Evolutionary conservation across 352 stramenopile genomes (phyloP).

Genomic region (Phytophthora pistaciae): DNA sequence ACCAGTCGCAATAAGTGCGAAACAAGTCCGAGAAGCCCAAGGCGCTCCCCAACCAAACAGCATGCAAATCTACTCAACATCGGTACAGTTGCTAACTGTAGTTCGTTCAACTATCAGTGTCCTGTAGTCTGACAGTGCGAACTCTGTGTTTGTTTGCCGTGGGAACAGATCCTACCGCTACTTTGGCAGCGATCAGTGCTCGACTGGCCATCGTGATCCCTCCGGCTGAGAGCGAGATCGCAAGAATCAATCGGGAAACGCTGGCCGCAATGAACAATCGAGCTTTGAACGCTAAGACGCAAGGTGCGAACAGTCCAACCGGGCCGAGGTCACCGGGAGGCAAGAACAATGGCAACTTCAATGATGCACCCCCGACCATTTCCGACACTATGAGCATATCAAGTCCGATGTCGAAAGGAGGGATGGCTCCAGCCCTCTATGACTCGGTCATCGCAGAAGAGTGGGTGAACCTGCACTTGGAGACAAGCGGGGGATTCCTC

Average conservation of each 20-base stretch:
- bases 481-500: conserved; percentile 59
- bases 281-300: conserved; percentile 30
- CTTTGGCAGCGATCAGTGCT: conserved; percentile 72
- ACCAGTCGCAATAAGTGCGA: conserved; percentile 11
- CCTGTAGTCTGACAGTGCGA: background rate
- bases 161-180: conserved; percentile 42
- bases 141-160: background rate
- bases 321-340: conserved; percentile 7
- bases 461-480: conserved; percentile 84
- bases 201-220: conserved; percentile 56
- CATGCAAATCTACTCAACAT: conserved; percentile 50
- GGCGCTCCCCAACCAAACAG: conserved; percentile 36
- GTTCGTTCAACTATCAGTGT: background rate
- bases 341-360: background rate
- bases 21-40: conserved; percentile 25
- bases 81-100: conserved; percentile 21
- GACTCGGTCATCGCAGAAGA: conserved; percentile 82
- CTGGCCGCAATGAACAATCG: conserved; percentile 27
- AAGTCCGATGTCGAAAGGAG: conserved; percentile 33
- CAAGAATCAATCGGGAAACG: conserved; percentile 69
- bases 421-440: conserved; percentile 48
- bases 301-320: conserved; percentile 14
- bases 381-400: conserved; percentile 5
- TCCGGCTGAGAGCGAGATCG: conserved; percentile 78
- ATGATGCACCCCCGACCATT: background rate